Conservation (phyloP, 1,284 basidiomycete genomes). For the Thelephora terrestris region DNA sequence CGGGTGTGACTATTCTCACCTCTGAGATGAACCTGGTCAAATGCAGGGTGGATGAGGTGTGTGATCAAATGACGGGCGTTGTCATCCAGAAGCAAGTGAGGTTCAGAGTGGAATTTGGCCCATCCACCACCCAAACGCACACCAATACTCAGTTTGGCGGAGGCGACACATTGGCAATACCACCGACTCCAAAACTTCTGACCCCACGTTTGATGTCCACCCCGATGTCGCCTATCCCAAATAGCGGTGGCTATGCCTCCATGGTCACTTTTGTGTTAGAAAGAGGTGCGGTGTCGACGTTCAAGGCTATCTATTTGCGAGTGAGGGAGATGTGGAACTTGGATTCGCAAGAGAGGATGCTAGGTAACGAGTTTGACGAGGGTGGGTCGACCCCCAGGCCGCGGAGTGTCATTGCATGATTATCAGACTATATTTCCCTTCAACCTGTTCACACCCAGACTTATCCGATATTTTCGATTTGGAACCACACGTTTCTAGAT, state of each 20-base stretch:
- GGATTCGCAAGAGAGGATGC: constrained; percentile 14
- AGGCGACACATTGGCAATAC: not conserved
- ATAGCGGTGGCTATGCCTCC: constrained; percentile 16
- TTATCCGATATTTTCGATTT: too few relatives aligned
- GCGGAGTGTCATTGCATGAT: too few relatives aligned
- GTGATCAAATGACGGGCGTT: constrained; percentile 30
- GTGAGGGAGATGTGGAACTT: constrained; percentile 59
- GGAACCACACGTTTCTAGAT: too few relatives aligned
- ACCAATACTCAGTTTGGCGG: constrained; percentile 6
- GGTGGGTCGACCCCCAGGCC: too few relatives aligned
- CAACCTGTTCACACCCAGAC: too few relatives aligned
- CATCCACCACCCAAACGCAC: constrained; percentile 26
- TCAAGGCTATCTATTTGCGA: constrained; percentile 63
- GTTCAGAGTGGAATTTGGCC: constrained; percentile 54
- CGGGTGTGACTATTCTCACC: constrained; percentile 50
- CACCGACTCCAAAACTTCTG: constrained; percentile 13
- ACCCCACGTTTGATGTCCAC: constrained; percentile 10
- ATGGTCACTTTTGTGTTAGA: constrained; percentile 64
- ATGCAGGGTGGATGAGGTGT: constrained; percentile 55
- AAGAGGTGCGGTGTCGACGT: constrained; percentile 79
- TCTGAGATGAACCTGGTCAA: constrained; percentile 45
- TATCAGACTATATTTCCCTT: too few relatives aligned
- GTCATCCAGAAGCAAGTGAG: constrained; percentile 46
- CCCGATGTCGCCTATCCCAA: constrained; percentile 4
- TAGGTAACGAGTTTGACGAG: too few relatives aligned